Evolutionary conservation across 2,329 filamentous ascomycete species (phyloP), one percentile per base, ranked within the genome.

Genomic region (Didymella glomerata): DNA sequence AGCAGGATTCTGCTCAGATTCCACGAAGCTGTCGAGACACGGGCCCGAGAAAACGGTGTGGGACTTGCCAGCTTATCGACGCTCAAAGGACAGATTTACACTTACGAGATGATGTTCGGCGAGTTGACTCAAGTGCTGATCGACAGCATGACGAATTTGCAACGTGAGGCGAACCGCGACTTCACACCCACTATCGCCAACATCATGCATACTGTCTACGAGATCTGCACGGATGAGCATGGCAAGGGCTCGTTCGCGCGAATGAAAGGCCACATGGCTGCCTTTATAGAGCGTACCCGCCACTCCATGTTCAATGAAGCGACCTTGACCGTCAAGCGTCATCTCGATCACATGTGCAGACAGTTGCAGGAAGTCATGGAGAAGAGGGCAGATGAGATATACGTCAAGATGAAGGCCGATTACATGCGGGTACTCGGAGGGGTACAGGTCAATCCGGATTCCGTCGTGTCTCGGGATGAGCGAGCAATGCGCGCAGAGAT

Each of bases 81-180:
- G 64, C 66, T 83, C 45, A 68, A 77, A 55, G 67, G 76, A 24
- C 77, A 84, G 65, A 70, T 85, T 2, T 46, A 65, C n/a, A 73
- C 70, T 25, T 80, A 83, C 68, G 69, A 79, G 28, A 71, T 72
- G 2, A 72, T 77, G 5, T 78, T 86, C 34, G 67, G 71, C 0
- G 72, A 78, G 7, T 56, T 83, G 0, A 73, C 74, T 2, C 59
- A 52, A 0, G 60, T 61, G 4, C 71, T 82, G 40, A 61, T 74
- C 0, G 64, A 65, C 1, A 62, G 63, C 2, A 79, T 86, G 62
- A 82, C 75, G 0, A 73, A 77, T 5, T 60, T 75, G 4, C 84
- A 87, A 65, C 79, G 82, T 27, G 81, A 85, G 3, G 81, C 82
- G 16, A 87, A 81, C 64, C 82, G 85, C 4, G 76, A 82, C 32